Evolutionary conservation across 305 asterid genomes (phyloP), one percentile per base, ranked within the genome.

Genomic region (Fraxinus angustifolia): DNA sequence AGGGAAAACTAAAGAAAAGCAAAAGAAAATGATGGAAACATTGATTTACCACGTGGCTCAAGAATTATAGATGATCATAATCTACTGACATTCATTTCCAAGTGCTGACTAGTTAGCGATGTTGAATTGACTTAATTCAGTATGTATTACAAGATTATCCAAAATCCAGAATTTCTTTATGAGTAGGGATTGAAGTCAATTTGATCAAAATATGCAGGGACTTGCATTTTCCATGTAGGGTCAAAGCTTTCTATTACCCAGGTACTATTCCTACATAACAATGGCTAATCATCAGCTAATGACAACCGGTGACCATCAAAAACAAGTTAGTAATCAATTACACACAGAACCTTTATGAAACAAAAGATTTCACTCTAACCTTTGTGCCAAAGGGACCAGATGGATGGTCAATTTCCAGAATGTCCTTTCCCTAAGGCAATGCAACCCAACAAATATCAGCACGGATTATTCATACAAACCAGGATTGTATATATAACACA

Each of bases 351-450:
- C 4, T 72, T 42, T 36, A 62, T 48, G 33, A 14, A 48, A 67
- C 19, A 21, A 72, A 60, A 75, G 68, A 71, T 80, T 30, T n/a
- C 21, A 65, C 53, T 82, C 94, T 88, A 70, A 95, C 98, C 99
- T 53, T 53, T n/a, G 65, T 53, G 23, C 65, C 65, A 17, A 53
- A 53, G 26, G 26, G 65, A n/a, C 65, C 26, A 0, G 65, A 53
- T 1, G 65, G 65, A 53, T 53, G 26, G 26, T 53, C 26, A 53
- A 53, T 17, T 53, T 53, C 65, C 26, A 53, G 65, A 53, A 53
- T n/a, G 26, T 53, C 26, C 26, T 53, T 53, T n/a, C 26, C 65
- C 99, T 93, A 85, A 79, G 75, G 74, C 81, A 68, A 10, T 23
- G 71, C 82, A 79, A 83, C 75, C 33, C 71, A 38, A 67, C 6